Percentiles rank a stretch among this genome's conserved stretches.
phyloP scores from a whole-genome alignment of 305 asterid genomes.

The Striga hermonthica region DNA sequence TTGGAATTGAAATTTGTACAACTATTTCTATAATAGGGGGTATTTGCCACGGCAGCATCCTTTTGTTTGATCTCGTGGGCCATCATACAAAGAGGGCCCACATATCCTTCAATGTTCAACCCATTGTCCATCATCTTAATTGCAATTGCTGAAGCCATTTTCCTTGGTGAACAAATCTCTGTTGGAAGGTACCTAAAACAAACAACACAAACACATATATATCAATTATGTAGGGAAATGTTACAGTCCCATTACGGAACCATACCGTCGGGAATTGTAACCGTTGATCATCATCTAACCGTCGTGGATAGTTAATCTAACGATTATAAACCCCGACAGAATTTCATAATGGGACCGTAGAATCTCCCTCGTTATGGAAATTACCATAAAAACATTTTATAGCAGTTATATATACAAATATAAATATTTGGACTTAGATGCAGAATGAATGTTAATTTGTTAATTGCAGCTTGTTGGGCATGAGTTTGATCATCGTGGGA shows the following conservation, averaged over 20 bases:
- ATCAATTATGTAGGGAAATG: no score
- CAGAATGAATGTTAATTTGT: neutral
- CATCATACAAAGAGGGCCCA: conserved; percentile 51
- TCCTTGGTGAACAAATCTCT: conserved; percentile 35
- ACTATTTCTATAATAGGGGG: conserved; percentile 38
- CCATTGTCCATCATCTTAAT: conserved; percentile 53
- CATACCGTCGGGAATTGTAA: no score
- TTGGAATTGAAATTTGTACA: neutral
- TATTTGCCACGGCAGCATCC: conserved; percentile 48
- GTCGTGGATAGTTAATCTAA: no score
- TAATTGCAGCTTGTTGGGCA: conserved; percentile 53
- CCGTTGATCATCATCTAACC: no score
- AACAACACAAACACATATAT: no score
- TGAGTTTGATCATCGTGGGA: conserved; percentile 48
- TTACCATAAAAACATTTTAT: no score
- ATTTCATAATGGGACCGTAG: no score
- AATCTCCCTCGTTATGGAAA: no score
- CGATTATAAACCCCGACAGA: no score
- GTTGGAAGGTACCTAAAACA: conserved; percentile 49
- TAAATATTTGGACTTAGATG: neutral
- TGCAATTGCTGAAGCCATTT: conserved; percentile 43
- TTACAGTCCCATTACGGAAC: no score
- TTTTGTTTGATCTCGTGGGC: conserved; percentile 54
- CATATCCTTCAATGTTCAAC: conserved; percentile 72
- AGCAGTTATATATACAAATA: neutral